A percentile compares a stretch with the other conserved stretches of the same genome.
Evolutionary conservation across 495 filamentous ascomycete genomes (phyloP).

Genomic region (Endocarpon pusillum): DNA sequence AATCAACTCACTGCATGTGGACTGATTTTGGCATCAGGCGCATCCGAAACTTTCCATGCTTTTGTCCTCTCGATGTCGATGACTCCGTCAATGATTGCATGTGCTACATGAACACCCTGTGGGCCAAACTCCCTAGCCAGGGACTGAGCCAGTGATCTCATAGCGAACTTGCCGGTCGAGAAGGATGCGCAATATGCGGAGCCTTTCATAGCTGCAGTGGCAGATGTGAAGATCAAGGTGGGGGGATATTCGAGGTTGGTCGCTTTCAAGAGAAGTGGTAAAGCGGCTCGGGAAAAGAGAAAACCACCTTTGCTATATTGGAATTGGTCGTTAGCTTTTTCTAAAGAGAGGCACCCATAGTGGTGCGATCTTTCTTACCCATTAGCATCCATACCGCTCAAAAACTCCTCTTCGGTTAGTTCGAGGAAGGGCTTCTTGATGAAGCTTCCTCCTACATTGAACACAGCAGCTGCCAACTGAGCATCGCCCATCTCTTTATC

Average conservation of each 20-base stretch:
- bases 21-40: slow-evolving; percentile 45
- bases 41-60: slow-evolving; percentile 28
- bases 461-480: slow-evolving; percentile 46
- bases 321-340: not conserved
- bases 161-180: slow-evolving; percentile 53
- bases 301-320: slow-evolving; percentile 38
- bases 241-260: slow-evolving; percentile 35
- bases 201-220: slow-evolving; percentile 52
- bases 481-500: slow-evolving; percentile 27
- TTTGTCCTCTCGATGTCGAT: slow-evolving; percentile 55
- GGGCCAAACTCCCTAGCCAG: slow-evolving; percentile 64
- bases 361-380: too few species aligned
- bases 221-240: slow-evolving; percentile 57
- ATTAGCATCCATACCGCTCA: slow-evolving; percentile 29
- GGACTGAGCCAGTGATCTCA: slow-evolving; percentile 46
- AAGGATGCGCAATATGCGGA: slow-evolving; percentile 42
- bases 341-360: too few species aligned
- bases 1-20: slow-evolving; percentile 40
- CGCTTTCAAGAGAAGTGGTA: slow-evolving; percentile 44
- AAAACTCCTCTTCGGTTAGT: slow-evolving; percentile 35
- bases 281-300: slow-evolving; percentile 45
- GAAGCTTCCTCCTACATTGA: slow-evolving; percentile 46
- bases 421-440: slow-evolving; percentile 52
- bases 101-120: slow-evolving; percentile 57
- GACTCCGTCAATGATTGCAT: slow-evolving; percentile 57